Base-by-base conservation (phyloP, 768 basidiomycete species). In the Hygrocybe punicea region DNA sequence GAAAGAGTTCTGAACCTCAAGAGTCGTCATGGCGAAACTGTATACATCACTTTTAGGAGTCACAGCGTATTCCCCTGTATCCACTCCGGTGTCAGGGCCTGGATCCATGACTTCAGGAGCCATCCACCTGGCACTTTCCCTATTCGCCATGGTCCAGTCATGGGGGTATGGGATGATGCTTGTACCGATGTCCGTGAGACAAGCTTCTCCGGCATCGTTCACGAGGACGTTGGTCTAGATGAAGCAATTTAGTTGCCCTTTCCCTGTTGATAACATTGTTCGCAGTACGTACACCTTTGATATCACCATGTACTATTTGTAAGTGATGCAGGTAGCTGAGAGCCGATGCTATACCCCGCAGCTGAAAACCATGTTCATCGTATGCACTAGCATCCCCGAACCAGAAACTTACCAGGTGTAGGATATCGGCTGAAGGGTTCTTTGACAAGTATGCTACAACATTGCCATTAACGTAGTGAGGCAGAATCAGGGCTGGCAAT, bases 101-200 rank as follows among this genome's bases (percentile, higher is more conserved):
- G 36, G 60, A 37, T 58, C 55, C 50, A 71, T 63, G 9, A 71
- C 52, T 57, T 73, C 72, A 0, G 71, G 72, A 6, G 71, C 69
- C 37, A 62, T 69, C 72, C 72, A 73, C 36, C 71, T 54, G 9
- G 61, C 56, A n/a, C 56, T 60, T 1, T 67, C 69, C n/a, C 50
- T 51, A 33, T 35, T 51, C 6, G 17, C 21, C 37, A 53, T 14
- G 5, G 52, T 29, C 39, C 42, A 53, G 24, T 53, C 52, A 7
- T 39, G 36, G 7, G 52, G 52, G 14, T 14, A 45, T 11, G 52
- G 52, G 25, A 53, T 53, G 25, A 37, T 8, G 61, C 62, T 11
- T 40, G 73, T 62, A 10, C 63, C 66, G 48, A 63, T 68, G 51
- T 74, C 72, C 11, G 67, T 62, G 4, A 73, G 52, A n/a, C 61